Base-by-base conservation (phyloP, 768 basidiomycete species). In the Xerocomus spinulosus region DNA sequence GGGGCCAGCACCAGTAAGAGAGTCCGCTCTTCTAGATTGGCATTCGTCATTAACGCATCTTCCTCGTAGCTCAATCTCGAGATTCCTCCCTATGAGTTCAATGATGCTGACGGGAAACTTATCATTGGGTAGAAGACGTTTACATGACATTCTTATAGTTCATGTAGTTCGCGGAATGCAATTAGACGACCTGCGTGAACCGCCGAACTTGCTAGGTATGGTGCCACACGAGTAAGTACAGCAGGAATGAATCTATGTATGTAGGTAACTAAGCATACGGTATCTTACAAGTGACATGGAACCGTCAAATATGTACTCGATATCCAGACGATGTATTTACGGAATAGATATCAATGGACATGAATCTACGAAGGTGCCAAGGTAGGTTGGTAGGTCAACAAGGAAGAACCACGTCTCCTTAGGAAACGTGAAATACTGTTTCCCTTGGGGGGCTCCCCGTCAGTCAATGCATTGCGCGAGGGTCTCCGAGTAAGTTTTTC, bases 1-100 rank as follows among this genome's bases (percentile, higher is more conserved):
- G 68, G 95, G 95, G 37, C 95, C 95, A 61, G 95, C 95, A 67
- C 95, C 95, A 56, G 87, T 90, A 70, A 75, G 86, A 72, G 26
- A 33, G 46, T 5, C 21, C 8, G 7, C 2, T 23, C 32, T 21
- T 25, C 17, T 29, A 25, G 10, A 20, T 36, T n/a, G 10, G 36
- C 30, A 9, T n/a, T 28, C 47, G 44, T 47, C 40, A 46, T 46
- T 53, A 4, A 60, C 42, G 44, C 40, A 39, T 46, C 28, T 44
- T 38, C 50, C 26, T 51, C 51, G 5, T 46, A 91, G 86, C 81
- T 94, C 59, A 99, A 99, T 73, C 79, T 98, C 54, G 95, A 98
- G 69, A 79, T 99, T 49, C 94, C 94, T 51, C 77, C 76, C 45
- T 85, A 96, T 67, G 83, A 86, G 56, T 85, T 96, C 78, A 86